These are phyloP conservation scores for Metarhizium guizhouense DNA, from an alignment of 2,329 filamentous ascomycete genomes.

Conservation along the genomic window DNA sequence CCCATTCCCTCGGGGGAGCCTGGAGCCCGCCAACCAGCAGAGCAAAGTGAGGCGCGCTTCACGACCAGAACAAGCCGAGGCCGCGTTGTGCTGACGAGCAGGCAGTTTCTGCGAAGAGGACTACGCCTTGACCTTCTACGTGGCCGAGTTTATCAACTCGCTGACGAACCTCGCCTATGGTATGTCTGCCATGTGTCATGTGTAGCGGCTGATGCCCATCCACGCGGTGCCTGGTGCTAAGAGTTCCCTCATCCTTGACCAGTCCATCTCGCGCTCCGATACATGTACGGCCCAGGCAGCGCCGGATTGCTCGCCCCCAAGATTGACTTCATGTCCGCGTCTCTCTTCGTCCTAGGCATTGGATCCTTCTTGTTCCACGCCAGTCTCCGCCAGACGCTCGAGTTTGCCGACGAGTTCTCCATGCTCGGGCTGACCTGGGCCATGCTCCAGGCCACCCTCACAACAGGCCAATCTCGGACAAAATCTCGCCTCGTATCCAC, in stretches of 20 bases:
- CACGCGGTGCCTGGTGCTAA: background rate
- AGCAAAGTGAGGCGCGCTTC: constrained; percentile 22
- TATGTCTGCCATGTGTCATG: constrained; percentile 29
- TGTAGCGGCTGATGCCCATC: too few species aligned
- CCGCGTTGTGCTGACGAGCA: constrained; percentile 7
- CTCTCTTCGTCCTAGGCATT: constrained; percentile 31
- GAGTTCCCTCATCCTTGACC: constrained; percentile 3
- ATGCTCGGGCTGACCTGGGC: constrained; percentile 46
- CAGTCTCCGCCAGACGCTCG: constrained; percentile 30
- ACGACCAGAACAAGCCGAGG: background rate
- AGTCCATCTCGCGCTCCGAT: constrained; percentile 33
- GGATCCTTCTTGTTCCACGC: constrained; percentile 36
- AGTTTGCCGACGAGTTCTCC: constrained; percentile 47
- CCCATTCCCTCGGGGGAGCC: constrained; percentile 21
- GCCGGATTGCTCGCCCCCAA: constrained; percentile 21
- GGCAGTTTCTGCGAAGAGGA: constrained; percentile 37
- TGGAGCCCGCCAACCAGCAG: constrained; percentile 31
- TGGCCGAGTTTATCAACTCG: constrained; percentile 36
- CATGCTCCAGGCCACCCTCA: constrained; percentile 40
- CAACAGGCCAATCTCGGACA: constrained; percentile 30
- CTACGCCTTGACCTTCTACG: constrained; percentile 31
- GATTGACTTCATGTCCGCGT: constrained; percentile 31
- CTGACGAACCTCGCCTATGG: constrained; percentile 30
- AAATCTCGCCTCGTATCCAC: constrained; percentile 23
- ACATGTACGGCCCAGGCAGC: constrained; percentile 24